A percentile compares a stretch with the other conserved stretches of the same genome.
phyloP scores from a whole-genome alignment of 2,329 filamentous ascomycete species.

The Neonectria punicea region DNA sequence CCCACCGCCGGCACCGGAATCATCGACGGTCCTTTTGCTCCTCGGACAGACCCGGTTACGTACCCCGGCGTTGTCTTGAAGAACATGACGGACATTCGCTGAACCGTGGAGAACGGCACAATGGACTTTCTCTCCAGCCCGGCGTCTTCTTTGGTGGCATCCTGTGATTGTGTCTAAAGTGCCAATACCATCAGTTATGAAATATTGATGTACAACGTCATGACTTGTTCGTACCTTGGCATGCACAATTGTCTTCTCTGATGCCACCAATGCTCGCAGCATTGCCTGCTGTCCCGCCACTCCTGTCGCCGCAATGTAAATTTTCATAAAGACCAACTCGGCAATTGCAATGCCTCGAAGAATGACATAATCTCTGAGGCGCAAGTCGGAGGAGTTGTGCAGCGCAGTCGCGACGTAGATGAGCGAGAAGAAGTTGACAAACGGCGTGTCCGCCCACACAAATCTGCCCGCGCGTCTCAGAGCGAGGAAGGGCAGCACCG shows the following conservation, averaged over 20 bases:
- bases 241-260: not conserved
- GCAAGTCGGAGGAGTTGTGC: no score
- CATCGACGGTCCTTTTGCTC: not conserved
- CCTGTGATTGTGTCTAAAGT: not conserved
- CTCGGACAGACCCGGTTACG: not conserved
- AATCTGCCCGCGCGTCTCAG: no score
- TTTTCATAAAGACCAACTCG: constrained; percentile 2
- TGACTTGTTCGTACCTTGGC: not conserved
- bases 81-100: constrained; percentile 4
- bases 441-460: no score
- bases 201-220: not conserved
- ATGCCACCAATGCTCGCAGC: not conserved
- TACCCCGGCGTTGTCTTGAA: not conserved
- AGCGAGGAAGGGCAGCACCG: no score
- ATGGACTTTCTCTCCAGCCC: not conserved
- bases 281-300: not conserved
- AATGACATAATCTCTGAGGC: no score
- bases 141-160: not conserved
- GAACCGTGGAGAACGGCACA: not conserved
- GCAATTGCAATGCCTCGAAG: no score
- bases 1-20: not conserved
- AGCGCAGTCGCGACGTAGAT: no score
- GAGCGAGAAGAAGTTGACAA: no score
- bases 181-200: not conserved
- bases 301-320: not conserved